Percentiles rank a stretch among this genome's conserved stretches.
Conservation (phyloP, 1,284 basidiomycete species). For the Pseudozyma sp. region DNA sequence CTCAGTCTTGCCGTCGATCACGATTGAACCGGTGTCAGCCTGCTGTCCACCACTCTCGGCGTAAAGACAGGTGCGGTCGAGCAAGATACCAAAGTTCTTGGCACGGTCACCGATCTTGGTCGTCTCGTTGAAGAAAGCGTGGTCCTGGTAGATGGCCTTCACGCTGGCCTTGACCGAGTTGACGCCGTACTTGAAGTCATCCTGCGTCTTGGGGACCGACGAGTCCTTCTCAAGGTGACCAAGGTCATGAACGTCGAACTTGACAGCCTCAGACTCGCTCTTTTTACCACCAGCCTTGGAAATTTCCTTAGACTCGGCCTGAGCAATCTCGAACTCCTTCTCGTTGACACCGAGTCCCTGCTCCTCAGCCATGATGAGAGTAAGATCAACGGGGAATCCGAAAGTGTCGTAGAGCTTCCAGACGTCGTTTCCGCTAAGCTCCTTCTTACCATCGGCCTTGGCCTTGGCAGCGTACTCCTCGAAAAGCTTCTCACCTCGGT, state of each 20-base stretch:
- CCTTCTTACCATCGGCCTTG: slow-evolving; percentile 75
- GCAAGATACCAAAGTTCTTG: slow-evolving; percentile 83
- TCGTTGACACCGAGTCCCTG: slow-evolving; percentile 86
- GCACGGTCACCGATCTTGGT: slow-evolving; percentile 71
- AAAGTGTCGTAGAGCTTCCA: slow-evolving; percentile 99
- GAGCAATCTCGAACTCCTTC: slow-evolving; percentile 88
- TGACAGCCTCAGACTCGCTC: slow-evolving; percentile 76
- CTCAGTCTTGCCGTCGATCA: slow-evolving; percentile 89
- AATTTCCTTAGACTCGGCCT: slow-evolving; percentile 87
- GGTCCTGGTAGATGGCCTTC: slow-evolving; percentile 87
- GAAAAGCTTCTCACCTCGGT: slow-evolving; percentile 96
- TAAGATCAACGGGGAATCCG: slow-evolving; percentile 97
- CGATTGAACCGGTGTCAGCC: slow-evolving; percentile 92
- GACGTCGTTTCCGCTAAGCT: slow-evolving; percentile 89
- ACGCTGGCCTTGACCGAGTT: slow-evolving; percentile 77
- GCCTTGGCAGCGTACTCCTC: slow-evolving; percentile 86
- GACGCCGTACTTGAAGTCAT: slow-evolving; percentile 88
- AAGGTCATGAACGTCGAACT: slow-evolving; percentile 95
- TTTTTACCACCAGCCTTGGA: slow-evolving; percentile 84
- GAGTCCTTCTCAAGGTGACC: slow-evolving; percentile 84
- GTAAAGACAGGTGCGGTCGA: slow-evolving; percentile 97
- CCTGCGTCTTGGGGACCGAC: slow-evolving; percentile 90
- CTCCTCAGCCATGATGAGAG: slow-evolving; percentile 97
- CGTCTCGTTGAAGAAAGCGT: slow-evolving; percentile 74
- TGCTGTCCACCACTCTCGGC: slow-evolving; percentile 98